Evolutionary conservation across 306 rosid species (phyloP), one percentile per base, ranked within the genome.

Genomic region (Corylus avellana): DNA sequence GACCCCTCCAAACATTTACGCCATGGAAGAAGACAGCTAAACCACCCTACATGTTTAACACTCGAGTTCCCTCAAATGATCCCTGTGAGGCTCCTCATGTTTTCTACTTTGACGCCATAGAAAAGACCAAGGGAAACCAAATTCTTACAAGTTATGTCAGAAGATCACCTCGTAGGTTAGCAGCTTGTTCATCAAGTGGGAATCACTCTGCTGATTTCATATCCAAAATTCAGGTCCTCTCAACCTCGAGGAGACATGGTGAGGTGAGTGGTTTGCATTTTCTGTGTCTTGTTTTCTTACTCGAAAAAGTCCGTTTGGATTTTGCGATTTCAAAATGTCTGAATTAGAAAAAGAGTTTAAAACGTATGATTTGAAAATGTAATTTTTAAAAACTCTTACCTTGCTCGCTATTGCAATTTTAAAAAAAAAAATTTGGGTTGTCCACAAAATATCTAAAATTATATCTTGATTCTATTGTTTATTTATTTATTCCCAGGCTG

Each of bases 81-180:
- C 29, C 51, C 1, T 67, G 72, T 42, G 27, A 67, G 44, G 72
- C 51, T 18, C 72, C 72, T 8, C 72, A 67, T 42, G 51, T 67
- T 18, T 39, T 67, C 50, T 67, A 32, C 72, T n/a, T 67, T n/a
- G 51, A 42, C 13, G 22, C 51, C 7, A 5, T 18, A 18, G 72
- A 42, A 10, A 35, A 35, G n/a, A 5, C 8, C 4, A 32, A 17
- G 50, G 72, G 32, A 4, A 16, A 64, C 51, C 51, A 67, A 67
- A 18, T 67, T 67, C 16, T 67, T 42, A 39, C 72, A 4, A 67
- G 16, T 9, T 67, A 42, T 18, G 50, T 42, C 18, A 67, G 51
- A 67, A 18, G 22, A 39, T 67, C 72, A 8, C 17, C 72, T 67
- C 72, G 49, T 17, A 10, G 14, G 6, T 7, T 42, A n/a, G 10